These are phyloP conservation scores for Physocladia obscura DNA, from an alignment of 192 early-diverging fungal genomes.

Conservation along the genomic window DNA sequence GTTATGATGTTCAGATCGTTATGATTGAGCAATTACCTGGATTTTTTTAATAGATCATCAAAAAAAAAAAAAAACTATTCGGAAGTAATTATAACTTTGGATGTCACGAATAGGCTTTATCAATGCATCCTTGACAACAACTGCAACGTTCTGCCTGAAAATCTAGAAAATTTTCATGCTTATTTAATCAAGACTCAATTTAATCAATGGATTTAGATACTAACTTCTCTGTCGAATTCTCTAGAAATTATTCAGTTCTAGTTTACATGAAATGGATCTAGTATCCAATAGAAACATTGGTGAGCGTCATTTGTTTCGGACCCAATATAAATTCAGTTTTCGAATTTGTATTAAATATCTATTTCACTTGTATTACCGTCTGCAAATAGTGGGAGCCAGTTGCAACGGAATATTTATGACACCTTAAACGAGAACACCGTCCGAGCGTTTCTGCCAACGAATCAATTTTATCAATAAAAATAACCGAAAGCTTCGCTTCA, in stretches of 20 bases:
- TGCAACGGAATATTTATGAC: conserved; percentile 98
- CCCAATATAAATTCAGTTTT: conserved; percentile 98
- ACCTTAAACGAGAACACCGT: conserved; percentile 91
- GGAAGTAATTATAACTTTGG: conserved; percentile 90
- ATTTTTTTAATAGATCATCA: not conserved
- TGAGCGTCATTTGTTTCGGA: conserved; percentile 70
- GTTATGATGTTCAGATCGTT: conserved; percentile 49
- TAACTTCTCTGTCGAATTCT: too few relatives aligned
- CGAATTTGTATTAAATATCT: conserved; percentile 63
- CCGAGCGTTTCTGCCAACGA: conserved; percentile 91
- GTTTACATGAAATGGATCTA: conserved; percentile 83
- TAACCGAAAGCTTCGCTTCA: conserved; percentile 90
- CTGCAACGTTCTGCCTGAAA: conserved; percentile 93
- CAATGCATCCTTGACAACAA: conserved; percentile 91
- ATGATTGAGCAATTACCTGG: conserved; percentile 60
- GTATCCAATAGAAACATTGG: conserved; percentile 92
- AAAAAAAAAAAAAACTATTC: conserved; percentile 53
- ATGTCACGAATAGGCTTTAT: conserved; percentile 98
- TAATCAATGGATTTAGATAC: too few relatives aligned
- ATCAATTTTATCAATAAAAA: conserved; percentile 99
- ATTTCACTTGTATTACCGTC: conserved; percentile 56
- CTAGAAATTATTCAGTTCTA: conserved; percentile 72
- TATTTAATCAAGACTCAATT: too few relatives aligned
- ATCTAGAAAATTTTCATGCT: conserved; percentile 57
- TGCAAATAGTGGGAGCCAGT: conserved; percentile 87